These are phyloP conservation scores for Aspergillus baeticus DNA, from an alignment of 495 filamentous ascomycete species.

Conservation along the genomic window DNA sequence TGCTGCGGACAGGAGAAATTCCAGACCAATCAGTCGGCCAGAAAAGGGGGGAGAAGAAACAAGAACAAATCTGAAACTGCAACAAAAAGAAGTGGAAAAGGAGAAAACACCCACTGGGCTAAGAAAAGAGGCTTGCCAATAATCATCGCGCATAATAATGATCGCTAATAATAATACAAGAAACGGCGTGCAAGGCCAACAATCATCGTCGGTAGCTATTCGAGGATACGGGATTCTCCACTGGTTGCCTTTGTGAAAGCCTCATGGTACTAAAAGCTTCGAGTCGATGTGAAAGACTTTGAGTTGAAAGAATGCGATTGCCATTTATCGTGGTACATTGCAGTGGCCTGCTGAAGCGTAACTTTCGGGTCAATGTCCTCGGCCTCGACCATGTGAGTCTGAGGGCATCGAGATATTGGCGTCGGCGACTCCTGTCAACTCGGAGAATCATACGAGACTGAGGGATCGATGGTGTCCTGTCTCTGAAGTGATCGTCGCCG, in stretches of 20 bases:
- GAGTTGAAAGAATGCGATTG: background rate
- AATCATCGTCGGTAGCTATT: background rate
- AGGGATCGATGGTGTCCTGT: background rate
- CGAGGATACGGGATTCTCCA: conserved; percentile 10
- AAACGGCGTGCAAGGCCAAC: background rate
- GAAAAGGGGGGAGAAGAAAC: conserved; percentile 14
- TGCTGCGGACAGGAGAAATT: conserved; percentile 4
- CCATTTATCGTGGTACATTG: background rate
- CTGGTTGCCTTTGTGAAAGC: conserved; percentile 4
- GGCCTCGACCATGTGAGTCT: background rate
- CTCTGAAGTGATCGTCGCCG: conserved; percentile 27
- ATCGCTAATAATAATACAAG: background rate
- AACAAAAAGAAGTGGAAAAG: conserved; percentile 11
- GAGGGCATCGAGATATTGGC: background rate
- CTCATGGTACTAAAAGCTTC: background rate
- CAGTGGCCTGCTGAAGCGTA: background rate
- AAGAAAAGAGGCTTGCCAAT: conserved; percentile 4
- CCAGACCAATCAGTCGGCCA: conserved; percentile 8
- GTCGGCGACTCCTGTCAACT: too few species aligned
- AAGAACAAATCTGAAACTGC: conserved; percentile 15
- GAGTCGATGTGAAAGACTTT: background rate
- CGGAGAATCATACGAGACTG: background rate
- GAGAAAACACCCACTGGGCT: background rate
- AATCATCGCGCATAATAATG: background rate
- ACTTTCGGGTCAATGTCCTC: background rate